Base-by-base conservation (phyloP, 495 filamentous ascomycete genomes). In the Xylaria acuta region DNA sequence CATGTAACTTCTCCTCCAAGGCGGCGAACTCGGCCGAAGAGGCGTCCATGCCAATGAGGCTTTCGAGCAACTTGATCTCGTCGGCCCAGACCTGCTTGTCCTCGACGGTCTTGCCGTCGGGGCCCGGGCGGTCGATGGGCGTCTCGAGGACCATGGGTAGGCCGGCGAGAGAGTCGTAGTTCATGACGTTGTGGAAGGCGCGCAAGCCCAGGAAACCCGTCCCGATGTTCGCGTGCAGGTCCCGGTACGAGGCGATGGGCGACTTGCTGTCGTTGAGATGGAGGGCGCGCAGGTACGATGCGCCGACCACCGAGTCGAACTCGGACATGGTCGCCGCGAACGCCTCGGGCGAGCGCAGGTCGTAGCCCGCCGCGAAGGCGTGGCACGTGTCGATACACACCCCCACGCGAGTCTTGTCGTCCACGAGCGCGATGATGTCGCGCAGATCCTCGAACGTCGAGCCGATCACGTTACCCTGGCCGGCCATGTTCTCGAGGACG, bases 341-440 rank as follows among this genome's bases (percentile, higher is more conserved):
- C 0, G 93, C 88, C 22, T 86, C 84, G 0, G 92, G 91, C 0
- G 91, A 87, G 68, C 92, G 89, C 45, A 99, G 86, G 82, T 99
- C 96, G 79, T 98, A 97, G 8, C 96, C 96, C 0, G 93, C 94
- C 9, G 94, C 89, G 77, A 98, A 98, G 74, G 94, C 88, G 83
- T 99, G 96, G 83, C 95, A 98, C 5, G 96, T 98, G 78, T 99
- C 96, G 51, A 99, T 89, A 81, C 96, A 99, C 45, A 99, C 93
- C 40, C 96, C 96, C 14, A 99, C 91, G n/a, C 96, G 90, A 27
- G 85, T 77, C 81, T 98, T 97, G 80, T 96, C 87, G 30, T 92
- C 87, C 43, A 98, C 90, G 0, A 87, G 86, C 34, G 85, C 85
- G 73, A 99, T 94, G 66, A 98, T 92, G 75, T 93, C 92, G 20